phyloP scores from a whole-genome alignment of 2,329 filamentous ascomycete genomes.

The Teratosphaeriaceae sp. region DNA sequence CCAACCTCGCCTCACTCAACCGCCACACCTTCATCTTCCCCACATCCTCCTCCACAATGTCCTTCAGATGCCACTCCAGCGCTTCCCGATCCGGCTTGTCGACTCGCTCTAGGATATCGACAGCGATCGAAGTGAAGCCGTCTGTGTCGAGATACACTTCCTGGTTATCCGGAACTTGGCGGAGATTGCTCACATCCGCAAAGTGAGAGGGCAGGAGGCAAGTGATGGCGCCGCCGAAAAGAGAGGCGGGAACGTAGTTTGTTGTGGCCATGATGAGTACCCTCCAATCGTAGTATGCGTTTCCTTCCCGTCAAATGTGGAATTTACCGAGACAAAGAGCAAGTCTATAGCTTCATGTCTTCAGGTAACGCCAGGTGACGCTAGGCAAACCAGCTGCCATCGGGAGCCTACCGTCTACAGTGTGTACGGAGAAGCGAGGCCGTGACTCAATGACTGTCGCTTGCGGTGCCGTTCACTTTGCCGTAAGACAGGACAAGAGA shows the following conservation, averaged over 20 bases:
- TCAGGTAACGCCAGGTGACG: no score
- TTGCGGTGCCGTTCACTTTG: no score
- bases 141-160: slow-evolving; percentile 83
- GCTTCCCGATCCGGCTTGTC: slow-evolving; percentile 62
- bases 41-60: slow-evolving; percentile 34
- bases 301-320: not conserved
- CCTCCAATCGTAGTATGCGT: not conserved
- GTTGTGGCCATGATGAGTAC: not conserved
- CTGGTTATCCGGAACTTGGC: slow-evolving; percentile 78
- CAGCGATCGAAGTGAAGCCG: slow-evolving; percentile 79
- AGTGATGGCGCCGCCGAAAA: slow-evolving; percentile 67
- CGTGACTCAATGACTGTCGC: no score
- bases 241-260: slow-evolving; percentile 49
- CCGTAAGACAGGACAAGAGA: no score
- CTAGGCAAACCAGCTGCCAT: no score
- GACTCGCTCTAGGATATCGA: slow-evolving; percentile 85
- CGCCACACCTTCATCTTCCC: slow-evolving; percentile 30
- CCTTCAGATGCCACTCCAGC: slow-evolving; percentile 43
- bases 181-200: slow-evolving; percentile 66
- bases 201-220: slow-evolving; percentile 62
- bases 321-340: not conserved
- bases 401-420: no score
- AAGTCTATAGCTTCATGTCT: no score
- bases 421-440: no score
- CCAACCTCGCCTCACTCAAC: slow-evolving; percentile 25